A percentile compares a stretch with the other conserved stretches of the same genome.
phyloP scores from a whole-genome alignment of 2,329 filamentous ascomycete species.

The Escovopsis sp. region DNA sequence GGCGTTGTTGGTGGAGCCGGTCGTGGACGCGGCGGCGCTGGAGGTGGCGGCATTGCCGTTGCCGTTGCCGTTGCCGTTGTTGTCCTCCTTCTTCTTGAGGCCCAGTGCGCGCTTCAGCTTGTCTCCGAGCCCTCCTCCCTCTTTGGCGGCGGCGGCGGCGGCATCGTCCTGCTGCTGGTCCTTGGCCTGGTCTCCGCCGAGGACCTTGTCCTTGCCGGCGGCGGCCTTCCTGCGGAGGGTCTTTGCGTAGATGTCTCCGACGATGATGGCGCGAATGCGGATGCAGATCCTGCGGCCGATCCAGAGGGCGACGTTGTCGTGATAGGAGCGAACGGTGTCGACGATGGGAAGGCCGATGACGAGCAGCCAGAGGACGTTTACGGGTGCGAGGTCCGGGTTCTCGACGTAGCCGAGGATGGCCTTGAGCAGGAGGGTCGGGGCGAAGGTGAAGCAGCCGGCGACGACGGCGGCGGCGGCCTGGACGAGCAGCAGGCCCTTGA shows the following conservation, averaged over 20 bases:
- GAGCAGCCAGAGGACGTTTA: slow-evolving; percentile 89
- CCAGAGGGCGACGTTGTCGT: slow-evolving; percentile 79
- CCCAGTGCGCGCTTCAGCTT: slow-evolving; percentile 44
- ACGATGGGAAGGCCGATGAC: slow-evolving; percentile 80
- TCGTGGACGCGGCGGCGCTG: slow-evolving; percentile 20
- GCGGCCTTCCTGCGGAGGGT: slow-evolving; percentile 82
- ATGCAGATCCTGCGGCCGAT: slow-evolving; percentile 91
- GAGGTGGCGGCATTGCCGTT: slow-evolving; percentile 26
- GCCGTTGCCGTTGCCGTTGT: slow-evolving; percentile 19
- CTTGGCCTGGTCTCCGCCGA: slow-evolving; percentile 40
- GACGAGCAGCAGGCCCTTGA: slow-evolving; percentile 58
- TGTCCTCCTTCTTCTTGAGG: slow-evolving; percentile 37
- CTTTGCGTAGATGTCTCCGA: slow-evolving; percentile 96
- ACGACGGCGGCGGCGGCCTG: slow-evolving; percentile 72
- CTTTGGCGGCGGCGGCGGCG: slow-evolving; percentile 11
- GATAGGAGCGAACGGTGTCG: slow-evolving; percentile 66
- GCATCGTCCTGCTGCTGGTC: slow-evolving; percentile 17
- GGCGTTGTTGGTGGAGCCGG: slow-evolving; percentile 10
- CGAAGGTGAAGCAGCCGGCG: slow-evolving; percentile 73
- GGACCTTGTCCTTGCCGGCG: slow-evolving; percentile 56
- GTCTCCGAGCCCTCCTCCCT: slow-evolving; percentile 24
- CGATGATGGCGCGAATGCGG: slow-evolving; percentile 81
- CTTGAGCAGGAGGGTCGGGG: slow-evolving; percentile 79
- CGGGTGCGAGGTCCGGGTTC: slow-evolving; percentile 55
- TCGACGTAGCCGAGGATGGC: slow-evolving; percentile 93